Evolutionary conservation across 768 basidiomycete species (phyloP), one percentile per base, ranked within the genome.

Genomic region (Tulasnella sp.): DNA sequence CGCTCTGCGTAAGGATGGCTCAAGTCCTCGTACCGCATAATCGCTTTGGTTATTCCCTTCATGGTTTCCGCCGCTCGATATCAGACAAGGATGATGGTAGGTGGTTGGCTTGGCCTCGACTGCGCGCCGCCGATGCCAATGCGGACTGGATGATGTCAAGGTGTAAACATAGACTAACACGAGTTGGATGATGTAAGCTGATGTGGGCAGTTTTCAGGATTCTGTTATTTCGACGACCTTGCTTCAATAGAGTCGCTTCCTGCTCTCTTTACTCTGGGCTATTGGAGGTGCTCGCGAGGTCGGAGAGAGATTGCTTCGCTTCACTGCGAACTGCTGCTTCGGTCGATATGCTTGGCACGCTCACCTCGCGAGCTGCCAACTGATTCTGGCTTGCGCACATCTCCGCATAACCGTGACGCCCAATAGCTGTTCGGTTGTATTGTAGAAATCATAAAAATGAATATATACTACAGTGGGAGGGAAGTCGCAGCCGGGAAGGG

Each of bases 21-120:
- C n/a, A n/a, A n/a, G n/a, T n/a, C n/a, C n/a, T 78, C 82, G 36
- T 80, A 90, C 92, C 93, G 87, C 79, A 86, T 86, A 75, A 94
- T 83, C 26, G 86, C 87, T 79, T 94, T 95, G 5, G 87, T 85
- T 69, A 93, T 78, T 32, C 94, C 94, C 84, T 94, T 95, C 94
- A 94, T 94, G 74, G 73, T 80, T 37, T 32, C 36, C 29, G 8
- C 17, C 32, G 5, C 52, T 17, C 32, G 22, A 22, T 14, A 59
- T 26, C 19, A 19, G 69, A 52, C 9, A 35, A 39, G n/a, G 39
- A 32, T 12, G 34, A 9, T 17, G 29, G 29, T 41, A 68, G 36
- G 11, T 44, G 41, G 69, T 70, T 40, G 47, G n/a, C 26, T 26
- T 17, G 41, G 17, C 26, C 17, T 32, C 35, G 67, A 39, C 67